Conservation (phyloP, 352 stramenopile genomes). For the Phytophthora cryptogea region DNA sequence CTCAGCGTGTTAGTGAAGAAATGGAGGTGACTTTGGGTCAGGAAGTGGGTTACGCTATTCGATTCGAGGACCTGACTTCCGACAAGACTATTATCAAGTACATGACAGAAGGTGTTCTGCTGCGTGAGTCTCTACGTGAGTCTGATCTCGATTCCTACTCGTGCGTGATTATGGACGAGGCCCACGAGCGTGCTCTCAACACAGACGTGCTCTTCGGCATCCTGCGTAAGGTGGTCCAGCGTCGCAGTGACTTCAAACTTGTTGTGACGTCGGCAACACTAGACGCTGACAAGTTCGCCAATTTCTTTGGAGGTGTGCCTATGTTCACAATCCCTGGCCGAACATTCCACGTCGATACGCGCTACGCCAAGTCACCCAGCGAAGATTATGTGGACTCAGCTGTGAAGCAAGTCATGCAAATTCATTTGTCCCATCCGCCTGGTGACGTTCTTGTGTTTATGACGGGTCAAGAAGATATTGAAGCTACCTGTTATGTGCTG, state of each 20-base stretch:
- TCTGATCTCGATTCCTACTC: conserved; percentile 88
- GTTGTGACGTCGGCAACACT: conserved; percentile 96
- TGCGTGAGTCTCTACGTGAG: conserved; percentile 94
- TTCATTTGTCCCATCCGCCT: conserved; percentile 96
- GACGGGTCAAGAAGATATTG: conserved; percentile 99
- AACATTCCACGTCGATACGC: conserved; percentile 86
- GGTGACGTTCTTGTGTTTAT: conserved; percentile 99
- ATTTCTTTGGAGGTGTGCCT: conserved; percentile 97
- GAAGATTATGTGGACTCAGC: conserved; percentile 98
- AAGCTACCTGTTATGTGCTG: conserved; percentile 94
- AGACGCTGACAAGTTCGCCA: conserved; percentile 97
- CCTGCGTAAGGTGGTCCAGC: conserved; percentile 89
- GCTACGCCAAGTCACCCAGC: conserved; percentile 92
- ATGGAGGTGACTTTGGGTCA: conserved; percentile 94
- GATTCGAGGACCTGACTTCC: conserved; percentile 94
- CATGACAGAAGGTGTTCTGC: conserved; percentile 92
- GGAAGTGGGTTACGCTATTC: conserved; percentile 92
- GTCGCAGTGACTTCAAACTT: conserved; percentile 90
- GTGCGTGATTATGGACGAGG: conserved; percentile 94
- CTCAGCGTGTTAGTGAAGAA: conserved; percentile 98
- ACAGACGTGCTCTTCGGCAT: conserved; percentile 96
- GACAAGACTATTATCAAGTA: conserved; percentile 98
- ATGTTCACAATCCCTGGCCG: conserved; percentile 97
- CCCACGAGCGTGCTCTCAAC: conserved; percentile 94
- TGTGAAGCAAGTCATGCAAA: conserved; percentile 98